A percentile compares a stretch with the other conserved stretches of the same genome.
Evolutionary conservation across 1,139 yeast genomes (phyloP).

Genomic region (Blastobotrys indianensis): DNA sequence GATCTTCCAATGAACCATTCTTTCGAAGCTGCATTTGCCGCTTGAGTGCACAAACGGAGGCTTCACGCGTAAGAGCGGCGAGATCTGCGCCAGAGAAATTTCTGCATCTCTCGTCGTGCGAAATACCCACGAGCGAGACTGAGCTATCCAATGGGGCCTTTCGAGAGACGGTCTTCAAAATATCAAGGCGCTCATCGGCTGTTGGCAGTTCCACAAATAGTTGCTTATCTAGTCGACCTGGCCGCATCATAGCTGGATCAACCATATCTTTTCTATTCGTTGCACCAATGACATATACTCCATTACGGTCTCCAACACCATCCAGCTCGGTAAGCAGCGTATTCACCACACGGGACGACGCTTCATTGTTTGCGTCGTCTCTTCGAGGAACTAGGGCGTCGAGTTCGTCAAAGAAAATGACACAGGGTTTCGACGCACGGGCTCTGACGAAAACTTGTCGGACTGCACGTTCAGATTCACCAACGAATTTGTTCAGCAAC

Average conservation of each 20-base stretch:
- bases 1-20: slow-evolving; percentile 28
- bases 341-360: slow-evolving; percentile 90
- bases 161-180: slow-evolving; percentile 66
- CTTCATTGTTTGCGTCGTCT: slow-evolving; percentile 77
- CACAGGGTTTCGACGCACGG: slow-evolving; percentile 86
- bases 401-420: slow-evolving; percentile 87
- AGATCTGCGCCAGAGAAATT: slow-evolving; percentile 96
- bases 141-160: slow-evolving; percentile 66
- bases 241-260: slow-evolving; percentile 96
- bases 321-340: slow-evolving; percentile 90
- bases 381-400: slow-evolving; percentile 95
- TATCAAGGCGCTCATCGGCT: slow-evolving; percentile 70
- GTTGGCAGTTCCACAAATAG: slow-evolving; percentile 85
- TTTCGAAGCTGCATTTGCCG: slow-evolving; percentile 26
- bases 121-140: slow-evolving; percentile 57
- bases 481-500: slow-evolving; percentile 87
- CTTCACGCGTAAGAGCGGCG: slow-evolving; percentile 85
- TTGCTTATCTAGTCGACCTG: slow-evolving; percentile 93
- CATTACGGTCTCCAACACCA: slow-evolving; percentile 87
- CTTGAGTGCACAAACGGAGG: slow-evolving; percentile 83
- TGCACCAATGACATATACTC: slow-evolving; percentile 93
- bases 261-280: slow-evolving; percentile 98
- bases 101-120: slow-evolving; percentile 71
- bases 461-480: slow-evolving; percentile 86
- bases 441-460: slow-evolving; percentile 89